Base-by-base conservation (phyloP, 345 rosid genomes). In the Viola odorata region DNA sequence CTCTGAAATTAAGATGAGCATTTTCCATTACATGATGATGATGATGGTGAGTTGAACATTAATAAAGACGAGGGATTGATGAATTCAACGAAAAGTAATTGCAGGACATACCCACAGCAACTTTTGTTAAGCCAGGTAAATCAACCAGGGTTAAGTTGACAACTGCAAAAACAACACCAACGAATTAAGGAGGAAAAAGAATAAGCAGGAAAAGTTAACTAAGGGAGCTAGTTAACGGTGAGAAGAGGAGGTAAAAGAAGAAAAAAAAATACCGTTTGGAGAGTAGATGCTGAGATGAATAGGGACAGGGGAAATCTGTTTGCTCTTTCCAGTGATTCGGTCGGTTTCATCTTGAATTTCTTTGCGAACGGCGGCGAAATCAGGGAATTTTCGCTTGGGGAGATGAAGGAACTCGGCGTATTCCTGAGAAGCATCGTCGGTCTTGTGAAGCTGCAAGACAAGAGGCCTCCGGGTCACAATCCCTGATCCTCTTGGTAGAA, bases 401-500 rank as follows among this genome's bases (percentile, higher is more conserved):
- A 69, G 60, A 57, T 77, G 81, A 32, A 77, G 77, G 42, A 77
- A 73, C 65, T 77, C 81, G 0, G 81, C 81, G 60, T 77, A 77
- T 40, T 77, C 81, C 44, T 49, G 55, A 3, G 70, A 41, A 41
- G 75, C 81, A 7, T 73, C 72, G 6, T 70, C 81, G 1, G 69
- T 70, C 68, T 70, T 77, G 57, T 77, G 78, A 56, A 77, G 78
- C 70, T 77, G 81, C 44, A 77, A 60, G 14, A 77, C 81, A 61
- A 77, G 65, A 63, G 81, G 81, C 45, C 81, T 62, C 47, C 81
- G 63, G 5, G 81, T 77, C 53, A 77, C 99, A 51, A 88, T 90
- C 45, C 99, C 99, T 3, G 98, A 92, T 83, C 98, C 98, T 81
- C 98, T 78, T 13, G 98, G 98, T 61, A 92, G 97, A 61, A 92